phyloP scores from a whole-genome alignment of 202 grass and related monocot species.

The Digitaria exilis region DNA sequence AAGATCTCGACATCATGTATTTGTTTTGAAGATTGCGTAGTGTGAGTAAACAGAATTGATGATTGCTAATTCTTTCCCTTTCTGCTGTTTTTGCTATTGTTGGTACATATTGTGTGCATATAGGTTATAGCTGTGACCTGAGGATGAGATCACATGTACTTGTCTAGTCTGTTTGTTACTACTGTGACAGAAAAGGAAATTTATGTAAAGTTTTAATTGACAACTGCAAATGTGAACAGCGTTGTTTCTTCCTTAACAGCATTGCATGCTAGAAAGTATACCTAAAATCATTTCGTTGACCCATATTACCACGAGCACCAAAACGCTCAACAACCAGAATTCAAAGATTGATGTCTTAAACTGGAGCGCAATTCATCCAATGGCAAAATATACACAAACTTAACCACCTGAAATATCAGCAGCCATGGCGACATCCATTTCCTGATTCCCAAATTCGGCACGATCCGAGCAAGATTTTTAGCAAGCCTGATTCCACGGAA shows the following conservation, averaged over 20 bases:
- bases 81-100: background rate
- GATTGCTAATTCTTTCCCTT: background rate
- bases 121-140: too few species aligned
- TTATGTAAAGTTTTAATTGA: conserved; percentile 23
- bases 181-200: background rate
- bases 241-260: background rate
- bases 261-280: background rate
- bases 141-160: background rate
- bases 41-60: conserved; percentile 28
- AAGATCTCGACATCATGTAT: conserved; percentile 1
- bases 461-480: background rate
- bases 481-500: background rate
- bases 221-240: background rate
- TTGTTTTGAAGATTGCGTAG: conserved; percentile 15
- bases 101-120: background rate
- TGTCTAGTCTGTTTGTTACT: background rate
- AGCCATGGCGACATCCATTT: background rate
- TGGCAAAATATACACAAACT: background rate
- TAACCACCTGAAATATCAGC: conserved; percentile 7
- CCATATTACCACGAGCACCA: background rate
- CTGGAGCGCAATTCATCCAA: background rate
- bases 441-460: background rate
- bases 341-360: background rate
- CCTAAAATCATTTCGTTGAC: background rate
- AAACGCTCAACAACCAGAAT: background rate